These are phyloP conservation scores for Periconia macrospinosa DNA, from an alignment of 2,329 filamentous ascomycete species.

Conservation along the genomic window DNA sequence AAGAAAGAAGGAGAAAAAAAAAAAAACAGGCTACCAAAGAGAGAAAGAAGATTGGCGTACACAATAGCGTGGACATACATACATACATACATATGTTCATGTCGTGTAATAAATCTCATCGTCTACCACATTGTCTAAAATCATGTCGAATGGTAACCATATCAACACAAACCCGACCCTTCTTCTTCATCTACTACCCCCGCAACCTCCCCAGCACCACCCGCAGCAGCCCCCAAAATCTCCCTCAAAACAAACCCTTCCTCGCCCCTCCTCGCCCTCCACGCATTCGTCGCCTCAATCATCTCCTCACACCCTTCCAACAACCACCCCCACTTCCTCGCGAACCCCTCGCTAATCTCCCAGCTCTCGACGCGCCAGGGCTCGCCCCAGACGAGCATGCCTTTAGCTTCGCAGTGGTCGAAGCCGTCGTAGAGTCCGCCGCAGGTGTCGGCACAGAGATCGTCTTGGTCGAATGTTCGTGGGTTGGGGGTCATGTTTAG, in stretches of 20 bases:
- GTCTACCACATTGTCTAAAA: no score
- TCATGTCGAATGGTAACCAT: no score
- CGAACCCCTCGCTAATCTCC: slow-evolving; percentile 48
- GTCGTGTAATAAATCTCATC: no score
- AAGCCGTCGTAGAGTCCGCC: slow-evolving; percentile 19
- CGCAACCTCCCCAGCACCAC: no score
- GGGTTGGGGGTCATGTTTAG: neutral
- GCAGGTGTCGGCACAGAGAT: slow-evolving; percentile 12
- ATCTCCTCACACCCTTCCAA: slow-evolving; percentile 45
- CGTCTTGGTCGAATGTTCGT: slow-evolving; percentile 8
- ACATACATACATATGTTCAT: no score
- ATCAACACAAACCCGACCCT: no score
- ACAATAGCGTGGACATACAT: no score
- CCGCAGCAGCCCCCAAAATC: neutral
- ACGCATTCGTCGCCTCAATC: slow-evolving; percentile 44
- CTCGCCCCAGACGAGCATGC: slow-evolving; percentile 44
- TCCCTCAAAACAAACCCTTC: slow-evolving; percentile 1
- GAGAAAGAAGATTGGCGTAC: no score
- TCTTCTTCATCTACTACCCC: no score
- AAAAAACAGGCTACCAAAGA: no score
- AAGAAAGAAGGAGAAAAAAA: no score
- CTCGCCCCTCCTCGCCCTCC: slow-evolving; percentile 41
- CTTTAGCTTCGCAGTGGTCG: slow-evolving; percentile 10
- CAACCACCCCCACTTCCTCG: slow-evolving; percentile 44
- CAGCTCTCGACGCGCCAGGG: slow-evolving; percentile 46